Base-by-base conservation (phyloP, 1,139 yeast genomes). In the Scheffersomyces illinoinensis region DNA sequence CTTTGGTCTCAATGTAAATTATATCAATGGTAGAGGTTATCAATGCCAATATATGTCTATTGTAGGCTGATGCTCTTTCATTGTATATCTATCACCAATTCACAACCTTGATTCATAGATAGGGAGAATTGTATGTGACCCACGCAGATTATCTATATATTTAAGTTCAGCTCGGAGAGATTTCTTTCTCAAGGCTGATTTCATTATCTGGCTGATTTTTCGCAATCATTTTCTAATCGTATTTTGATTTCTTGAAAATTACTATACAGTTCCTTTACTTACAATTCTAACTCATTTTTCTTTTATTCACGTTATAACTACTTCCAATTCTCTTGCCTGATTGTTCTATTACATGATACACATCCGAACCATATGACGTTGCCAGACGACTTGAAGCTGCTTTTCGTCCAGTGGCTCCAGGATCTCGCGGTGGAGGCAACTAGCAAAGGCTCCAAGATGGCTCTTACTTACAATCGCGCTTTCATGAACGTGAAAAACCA, bases 341-440 rank as follows among this genome's bases (percentile, higher is more conserved):
- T 33, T 33, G 4, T 33, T 7, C 4, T 12, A 33, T 10, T 33
- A 10, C 43, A 33, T 33, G 43, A 33, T 33, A 33, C 10, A 33
- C 10, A 14, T 12, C 43, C 43, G 14, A 12, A 10, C 43, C 43
- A 33, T 33, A 33, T 33, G 43, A 33, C 43, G 17, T 33, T 33
- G 43, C 43, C 43, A 14, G 47, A 58, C n/a, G 81, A 79, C 60
- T 66, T 76, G 68, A 81, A 79, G 57, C 69, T 71, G 23, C 74
- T 85, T 21, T 83, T 82, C 59, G 68, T 77, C 4, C 71, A 69
- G 51, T 88, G 91, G 90, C 76, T 89, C 18, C 76, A 81, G 57
- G 85, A 81, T 43, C 82, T 79, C 59, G 78, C 83, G 2, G 78
- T 77, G 1, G 73, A 72, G 39, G 82, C 83, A 46, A 74, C 77